Conservation (phyloP, 208 protist genomes). For the Wallacemonas rigidus region DNA sequence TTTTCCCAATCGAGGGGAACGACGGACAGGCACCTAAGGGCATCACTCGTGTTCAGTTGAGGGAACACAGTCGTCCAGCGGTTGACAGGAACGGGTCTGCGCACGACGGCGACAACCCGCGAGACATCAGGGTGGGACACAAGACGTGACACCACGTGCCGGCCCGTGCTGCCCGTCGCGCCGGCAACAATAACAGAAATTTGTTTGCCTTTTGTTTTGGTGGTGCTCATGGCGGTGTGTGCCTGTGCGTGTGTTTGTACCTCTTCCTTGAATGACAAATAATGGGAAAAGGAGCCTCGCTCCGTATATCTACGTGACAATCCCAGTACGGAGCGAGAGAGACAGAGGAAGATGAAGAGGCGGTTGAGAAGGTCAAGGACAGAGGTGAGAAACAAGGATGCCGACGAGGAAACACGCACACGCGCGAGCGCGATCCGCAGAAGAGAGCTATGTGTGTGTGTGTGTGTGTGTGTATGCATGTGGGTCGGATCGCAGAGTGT, state of each 20-base stretch:
- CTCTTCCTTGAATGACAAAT: not conserved
- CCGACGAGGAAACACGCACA: no score
- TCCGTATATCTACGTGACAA: no score
- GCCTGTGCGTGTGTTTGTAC: not conserved
- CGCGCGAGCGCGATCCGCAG: no score
- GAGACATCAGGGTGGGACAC: constrained; percentile 61
- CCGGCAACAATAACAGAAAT: constrained; percentile 67
- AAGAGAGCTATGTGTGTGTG: no score
- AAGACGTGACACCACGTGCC: constrained; percentile 61
- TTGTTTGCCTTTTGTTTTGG: constrained; percentile 39
- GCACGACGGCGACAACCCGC: constrained; percentile 63
- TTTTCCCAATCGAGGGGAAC: constrained; percentile 70
- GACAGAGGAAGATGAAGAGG: no score
- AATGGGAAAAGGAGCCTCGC: not conserved
- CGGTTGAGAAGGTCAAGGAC: no score
- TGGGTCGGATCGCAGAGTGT: no score
- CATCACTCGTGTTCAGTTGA: constrained; percentile 48
- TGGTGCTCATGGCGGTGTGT: constrained; percentile 10
- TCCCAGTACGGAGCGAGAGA: no score
- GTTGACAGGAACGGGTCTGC: constrained; percentile 53
- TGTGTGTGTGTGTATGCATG: no score
- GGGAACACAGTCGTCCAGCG: constrained; percentile 55
- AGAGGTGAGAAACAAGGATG: no score
- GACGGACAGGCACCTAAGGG: constrained; percentile 51
- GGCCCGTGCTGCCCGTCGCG: constrained; percentile 53